Evolutionary conservation across 257 asterid species (phyloP).

Genomic region (Nicotiana benthamiana): DNA sequence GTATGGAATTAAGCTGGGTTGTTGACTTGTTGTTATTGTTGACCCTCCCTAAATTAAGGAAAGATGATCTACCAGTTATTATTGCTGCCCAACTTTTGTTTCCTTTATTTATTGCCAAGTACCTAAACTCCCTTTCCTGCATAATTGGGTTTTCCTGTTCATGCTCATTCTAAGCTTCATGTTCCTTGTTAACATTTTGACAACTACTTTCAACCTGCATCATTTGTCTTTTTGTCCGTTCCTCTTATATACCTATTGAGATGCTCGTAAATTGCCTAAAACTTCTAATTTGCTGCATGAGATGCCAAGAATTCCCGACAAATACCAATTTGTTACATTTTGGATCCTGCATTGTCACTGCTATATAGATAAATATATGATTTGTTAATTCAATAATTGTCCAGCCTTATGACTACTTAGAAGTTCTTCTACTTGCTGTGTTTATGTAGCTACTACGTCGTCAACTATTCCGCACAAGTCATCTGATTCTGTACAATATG

Average conservation of each 20-base stretch:
- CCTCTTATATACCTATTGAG: not conserved
- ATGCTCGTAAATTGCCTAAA: not conserved
- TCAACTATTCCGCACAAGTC: slow-evolving; percentile 37
- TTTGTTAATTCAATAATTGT: not conserved
- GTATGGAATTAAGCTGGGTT: too few species aligned
- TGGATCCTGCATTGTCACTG: not conserved
- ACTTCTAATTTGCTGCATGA: not conserved
- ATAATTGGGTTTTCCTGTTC: not conserved
- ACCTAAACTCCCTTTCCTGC: not conserved
- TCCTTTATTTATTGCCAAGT: not conserved
- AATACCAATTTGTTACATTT: not conserved
- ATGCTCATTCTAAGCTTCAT: not conserved
- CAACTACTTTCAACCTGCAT: not conserved
- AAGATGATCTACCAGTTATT: not conserved
- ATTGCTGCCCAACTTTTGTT: not conserved
- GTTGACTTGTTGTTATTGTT: not conserved
- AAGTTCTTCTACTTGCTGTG: slow-evolving; percentile 8
- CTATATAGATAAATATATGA: not conserved
- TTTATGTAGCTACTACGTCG: slow-evolving; percentile 15
- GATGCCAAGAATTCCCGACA: not conserved
- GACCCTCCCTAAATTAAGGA: not conserved
- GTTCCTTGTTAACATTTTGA: not conserved
- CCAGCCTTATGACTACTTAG: not conserved
- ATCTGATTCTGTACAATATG: slow-evolving; percentile 49
- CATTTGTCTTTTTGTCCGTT: not conserved